Evolutionary conservation across 257 asterid genomes (phyloP), one percentile per base, ranked within the genome.

Genomic region (Primulina tabacum): DNA sequence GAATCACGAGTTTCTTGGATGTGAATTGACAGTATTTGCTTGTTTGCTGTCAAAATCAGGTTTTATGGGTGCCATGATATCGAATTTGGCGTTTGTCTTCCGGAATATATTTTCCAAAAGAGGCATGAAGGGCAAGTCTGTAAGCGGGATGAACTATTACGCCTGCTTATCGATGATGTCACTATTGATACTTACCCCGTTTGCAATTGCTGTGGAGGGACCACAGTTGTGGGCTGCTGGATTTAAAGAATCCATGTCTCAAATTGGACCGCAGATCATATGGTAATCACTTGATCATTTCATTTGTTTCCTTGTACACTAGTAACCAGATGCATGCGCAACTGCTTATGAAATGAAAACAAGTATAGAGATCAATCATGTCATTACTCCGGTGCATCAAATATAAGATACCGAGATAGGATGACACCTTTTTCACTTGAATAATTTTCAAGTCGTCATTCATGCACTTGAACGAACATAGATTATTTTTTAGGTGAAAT

Each of bases 201-300:
- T 93, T 83, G 96, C 98, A 56, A 52, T 93, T 79, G 98, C 96
- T 83, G 96, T 93, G 20, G 98, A 93, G 94, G 98, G 98, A 77
- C 97, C 97, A 67, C 90, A 90, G 61, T 30, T 87, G 89, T 93
- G 98, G 98, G 82, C 89, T 7, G 73, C 82, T 59, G 98, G 98
- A 26, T 87, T 82, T 68, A 80, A 86, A 74, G 80, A 79, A 64
- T 92, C 97, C 6, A 2, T 82, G 50, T 65, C 90, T 35, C 84
- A 84, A 78, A 86, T 87, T 32, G 98, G 98, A 78, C 98, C 98
- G 72, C 92, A 93, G 69, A 80, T 93, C 43, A 32, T 93, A 47
- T 90, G 97, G 97, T 92, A 92, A 83, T 77, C 71, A 75, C 81
- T 70, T 73, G 67, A 67, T 66, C 10, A 0, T 57, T 71, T 71